Evolutionary conservation across 306 rosid genomes (phyloP), one percentile per base, ranked within the genome.

Genomic region (Prunus campanulata): DNA sequence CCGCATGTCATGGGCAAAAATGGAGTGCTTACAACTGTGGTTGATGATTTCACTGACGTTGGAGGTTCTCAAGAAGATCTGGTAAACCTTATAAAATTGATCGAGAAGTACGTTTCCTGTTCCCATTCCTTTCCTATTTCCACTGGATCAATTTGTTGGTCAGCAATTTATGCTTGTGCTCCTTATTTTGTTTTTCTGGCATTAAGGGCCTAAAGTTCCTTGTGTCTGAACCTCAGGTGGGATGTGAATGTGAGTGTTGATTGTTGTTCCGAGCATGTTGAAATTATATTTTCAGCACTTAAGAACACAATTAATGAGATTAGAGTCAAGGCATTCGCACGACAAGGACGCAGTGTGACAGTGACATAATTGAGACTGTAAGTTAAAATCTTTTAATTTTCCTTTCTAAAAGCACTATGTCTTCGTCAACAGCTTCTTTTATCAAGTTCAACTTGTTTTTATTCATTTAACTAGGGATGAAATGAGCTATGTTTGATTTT

Each of bases 21-120:
- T 50, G 95, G 92, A 52, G 89, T 92, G 61, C 96, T 94, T 44
- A 74, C 89, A 48, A 90, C 98, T 62, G 90, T 85, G 76, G 93
- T 95, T 13, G 97, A 92, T 84, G 97, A 94, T 83, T 95, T 95
- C 88, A 90, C 83, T 82, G 96, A 92, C n/a, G 75, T 88, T 60
- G 91, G 95, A 16, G 82, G 95, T 75, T 85, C 96, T 48, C 83
- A 86, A 74, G 91, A 87, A 78, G 97, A 94, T 81, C 76, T 84
- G 55, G 47, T 81, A 69, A 87, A 89, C 83, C 97, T 94, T 46
- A 83, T 92, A 74, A 88, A 83, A 64, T 80, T 94, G 65, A 78
- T 94, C 46, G 87, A 90, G 83, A 80, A 86, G 98, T 94, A 89
- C 47, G 75, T 65, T 81, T 78, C 19, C 57, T 71, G 76, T 56